Conservation (phyloP, 768 basidiomycete species). For the Podaxis rugospora region DNA sequence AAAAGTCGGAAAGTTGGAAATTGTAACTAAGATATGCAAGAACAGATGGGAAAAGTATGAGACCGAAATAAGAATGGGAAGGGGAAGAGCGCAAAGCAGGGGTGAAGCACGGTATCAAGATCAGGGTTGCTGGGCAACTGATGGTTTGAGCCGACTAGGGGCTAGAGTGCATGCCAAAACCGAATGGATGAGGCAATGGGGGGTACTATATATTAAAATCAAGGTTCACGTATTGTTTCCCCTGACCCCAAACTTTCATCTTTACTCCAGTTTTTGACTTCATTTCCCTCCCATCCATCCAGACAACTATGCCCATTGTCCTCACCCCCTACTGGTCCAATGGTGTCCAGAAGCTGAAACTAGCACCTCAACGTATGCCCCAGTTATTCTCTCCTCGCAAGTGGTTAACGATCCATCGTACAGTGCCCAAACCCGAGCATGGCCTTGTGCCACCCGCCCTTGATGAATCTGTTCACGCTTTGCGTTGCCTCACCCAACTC, state of each 20-base stretch:
- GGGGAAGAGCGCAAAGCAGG: too few species aligned
- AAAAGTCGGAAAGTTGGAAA: too few species aligned
- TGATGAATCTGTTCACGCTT: constrained; percentile 44
- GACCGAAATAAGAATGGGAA: too few species aligned
- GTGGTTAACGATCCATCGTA: constrained; percentile 11
- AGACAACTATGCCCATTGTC: constrained; percentile 46
- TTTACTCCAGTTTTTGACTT: constrained; percentile 4
- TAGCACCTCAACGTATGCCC: constrained; percentile 51
- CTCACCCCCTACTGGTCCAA: constrained; percentile 71
- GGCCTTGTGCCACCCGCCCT: constrained; percentile 63
- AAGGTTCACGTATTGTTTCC: background rate
- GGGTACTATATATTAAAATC: background rate
- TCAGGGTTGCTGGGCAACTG: constrained; percentile 7
- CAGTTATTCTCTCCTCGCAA: constrained; percentile 3
- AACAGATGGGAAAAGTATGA: too few species aligned
- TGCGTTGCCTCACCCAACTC: constrained; percentile 65
- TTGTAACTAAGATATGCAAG: too few species aligned
- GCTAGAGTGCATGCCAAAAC: background rate
- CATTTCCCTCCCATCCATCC: background rate
- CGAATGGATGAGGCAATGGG: background rate
- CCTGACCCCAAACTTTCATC: constrained; percentile 12
- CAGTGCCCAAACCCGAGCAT: constrained; percentile 41
- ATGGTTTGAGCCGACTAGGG: constrained; percentile 1
- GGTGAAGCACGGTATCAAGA: background rate
- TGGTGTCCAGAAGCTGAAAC: constrained; percentile 67